Conservation (phyloP, 1,139 yeast genomes). For the Yueomyces sp. region DNA sequence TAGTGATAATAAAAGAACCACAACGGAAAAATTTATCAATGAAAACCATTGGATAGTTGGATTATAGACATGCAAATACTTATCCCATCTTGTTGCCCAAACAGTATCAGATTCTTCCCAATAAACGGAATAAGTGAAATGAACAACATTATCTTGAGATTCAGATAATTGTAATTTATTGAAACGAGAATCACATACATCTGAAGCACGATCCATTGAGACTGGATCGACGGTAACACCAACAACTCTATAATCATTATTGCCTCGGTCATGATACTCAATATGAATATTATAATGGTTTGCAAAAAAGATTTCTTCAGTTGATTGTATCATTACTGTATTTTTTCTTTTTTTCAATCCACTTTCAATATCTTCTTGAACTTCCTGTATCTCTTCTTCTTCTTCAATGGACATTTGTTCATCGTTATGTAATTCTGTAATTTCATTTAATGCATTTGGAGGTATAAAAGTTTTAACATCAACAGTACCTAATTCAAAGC, state of each 20-base stretch:
- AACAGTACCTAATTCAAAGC: conserved; percentile 66
- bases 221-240: conserved; percentile 68
- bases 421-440: not conserved
- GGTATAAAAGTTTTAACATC: conserved; percentile 2
- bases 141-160: conserved; percentile 30
- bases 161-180: conserved; percentile 32
- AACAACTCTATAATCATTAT: conserved; percentile 64
- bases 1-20: conserved; percentile 62
- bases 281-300: conserved; percentile 69
- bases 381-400: not conserved
- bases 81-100: conserved; percentile 99
- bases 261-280: conserved; percentile 66
- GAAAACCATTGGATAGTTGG: conserved; percentile 94
- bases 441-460: not conserved
- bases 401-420: conserved; percentile 1
- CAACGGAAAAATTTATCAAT: conserved; percentile 64
- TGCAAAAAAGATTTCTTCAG: conserved; percentile 36
- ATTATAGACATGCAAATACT: conserved; percentile 77
- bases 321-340: conserved; percentile 3
- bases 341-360: not conserved
- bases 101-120: conserved; percentile 58
- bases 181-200: conserved; percentile 24
- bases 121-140: conserved; percentile 46
- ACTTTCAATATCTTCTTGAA: not conserved
- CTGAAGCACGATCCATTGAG: conserved; percentile 39